Conservation (phyloP, 106 monocot species). For the Platanthera zijinensis region DNA sequence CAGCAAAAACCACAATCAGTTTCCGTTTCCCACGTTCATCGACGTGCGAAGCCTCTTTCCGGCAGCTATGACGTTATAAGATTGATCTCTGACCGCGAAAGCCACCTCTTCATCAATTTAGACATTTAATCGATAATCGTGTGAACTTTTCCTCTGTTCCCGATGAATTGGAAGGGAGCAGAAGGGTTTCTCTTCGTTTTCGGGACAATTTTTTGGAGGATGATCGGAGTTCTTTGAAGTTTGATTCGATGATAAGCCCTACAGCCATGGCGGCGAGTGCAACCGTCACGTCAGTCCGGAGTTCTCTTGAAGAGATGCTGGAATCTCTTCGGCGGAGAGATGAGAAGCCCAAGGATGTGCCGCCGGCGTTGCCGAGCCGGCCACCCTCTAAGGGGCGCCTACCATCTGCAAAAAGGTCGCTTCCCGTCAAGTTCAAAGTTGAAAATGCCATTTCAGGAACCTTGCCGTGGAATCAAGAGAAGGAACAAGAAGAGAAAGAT, state of each 20-base stretch:
- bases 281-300: constrained; percentile 2
- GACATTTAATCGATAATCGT: not conserved
- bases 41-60: not conserved
- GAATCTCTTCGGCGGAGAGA: constrained; percentile 29
- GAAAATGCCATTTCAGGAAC: not conserved
- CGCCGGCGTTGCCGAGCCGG: constrained; percentile 36
- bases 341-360: constrained; percentile 31
- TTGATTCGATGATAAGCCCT: not conserved
- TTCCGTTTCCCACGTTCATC: not conserved
- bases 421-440: constrained; percentile 19
- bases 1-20: not conserved
- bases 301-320: constrained; percentile 46
- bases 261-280: not conserved
- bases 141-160: not conserved
- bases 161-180: not conserved
- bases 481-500: constrained; percentile 8
- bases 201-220: not conserved
- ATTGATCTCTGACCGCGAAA: not conserved
- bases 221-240: not conserved
- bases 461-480: not conserved
- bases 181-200: not conserved
- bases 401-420: constrained; percentile 27
- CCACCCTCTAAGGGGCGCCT: constrained; percentile 24
- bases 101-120: not conserved
- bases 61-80: not conserved